These are phyloP conservation scores for Miscanthus lutarioriparius DNA, from an alignment of 176 grass and related monocot species.

Conservation along the genomic window DNA sequence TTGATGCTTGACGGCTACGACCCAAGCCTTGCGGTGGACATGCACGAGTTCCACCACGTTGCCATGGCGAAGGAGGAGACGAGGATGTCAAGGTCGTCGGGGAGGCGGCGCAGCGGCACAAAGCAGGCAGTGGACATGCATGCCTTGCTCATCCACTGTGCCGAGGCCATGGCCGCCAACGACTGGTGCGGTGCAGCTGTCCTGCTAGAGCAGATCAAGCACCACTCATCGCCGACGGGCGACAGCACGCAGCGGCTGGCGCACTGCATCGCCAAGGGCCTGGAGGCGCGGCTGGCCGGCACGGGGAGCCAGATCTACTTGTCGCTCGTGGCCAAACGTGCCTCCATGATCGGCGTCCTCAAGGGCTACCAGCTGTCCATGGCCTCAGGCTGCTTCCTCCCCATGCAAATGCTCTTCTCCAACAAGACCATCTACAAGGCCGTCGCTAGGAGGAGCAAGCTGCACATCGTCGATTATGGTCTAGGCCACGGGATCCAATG, in stretches of 20 bases:
- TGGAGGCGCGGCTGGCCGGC: slow-evolving; percentile 62
- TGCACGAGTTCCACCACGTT: too few species aligned
- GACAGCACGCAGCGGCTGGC: slow-evolving; percentile 59
- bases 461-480: slow-evolving; percentile 52
- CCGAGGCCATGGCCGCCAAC: slow-evolving; percentile 35
- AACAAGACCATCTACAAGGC: slow-evolving; percentile 18
- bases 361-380: slow-evolving; percentile 41
- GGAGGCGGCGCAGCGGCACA: not conserved
- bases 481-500: slow-evolving; percentile 43
- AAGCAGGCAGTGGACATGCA: not conserved
- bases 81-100: too few species aligned
- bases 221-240: slow-evolving; percentile 44
- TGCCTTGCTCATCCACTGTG: not conserved
- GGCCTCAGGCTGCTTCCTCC: slow-evolving; percentile 30
- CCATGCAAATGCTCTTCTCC: not conserved
- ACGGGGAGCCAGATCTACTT: slow-evolving; percentile 48
- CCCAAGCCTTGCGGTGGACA: not conserved
- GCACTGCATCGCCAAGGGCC: slow-evolving; percentile 48
- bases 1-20: not conserved
- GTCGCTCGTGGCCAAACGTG: slow-evolving; percentile 25
- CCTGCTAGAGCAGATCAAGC: slow-evolving; percentile 47
- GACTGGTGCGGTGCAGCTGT: slow-evolving; percentile 37
- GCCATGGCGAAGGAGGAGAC: not conserved
- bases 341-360: slow-evolving; percentile 6
- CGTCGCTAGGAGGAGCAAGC: slow-evolving; percentile 11